Base-by-base conservation (phyloP, 805 yeast genomes). In the Cyberlindnera veronae region DNA sequence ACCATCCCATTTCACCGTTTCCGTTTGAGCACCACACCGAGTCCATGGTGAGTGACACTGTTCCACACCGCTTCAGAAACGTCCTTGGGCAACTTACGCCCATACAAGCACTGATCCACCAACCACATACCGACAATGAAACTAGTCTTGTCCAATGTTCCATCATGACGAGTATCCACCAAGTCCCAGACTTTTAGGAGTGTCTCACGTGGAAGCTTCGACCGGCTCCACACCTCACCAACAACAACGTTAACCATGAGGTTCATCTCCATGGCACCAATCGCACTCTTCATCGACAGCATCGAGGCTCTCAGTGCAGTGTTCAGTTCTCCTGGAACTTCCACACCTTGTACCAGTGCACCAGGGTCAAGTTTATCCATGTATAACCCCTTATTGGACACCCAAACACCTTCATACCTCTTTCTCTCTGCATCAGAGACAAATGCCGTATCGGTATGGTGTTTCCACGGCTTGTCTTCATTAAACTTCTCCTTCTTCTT, bases 111-210 rank as follows among this genome's bases (percentile, higher is more conserved):
- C 63, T 93, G 99, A 61, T 93, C 99, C 2, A 93, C 90, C 5
- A 90, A 63, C 99, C 99, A 93, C 84, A 86, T 90, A 0, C 99
- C 99, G n/a, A 90, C 91, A 23, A 91, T 66, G 54, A 93, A 93
- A 48, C 90, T 91, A 27, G 79, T 81, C 46, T 86, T 76, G 50
- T 81, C 83, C 39, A 93, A 66, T 1, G 85, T 76, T 0, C 95
- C 95, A 58, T 84, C 93, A 33, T 67, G 61, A 49, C 79, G 60
- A 40, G 64, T 71, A 57, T 76, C 87, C 5, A 90, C 91, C 52
- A 83, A 68, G 34, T 78, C 75, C 88, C 88, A 87, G 21, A 81
- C 80, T 35, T 76, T 73, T 18, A 65, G 68, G 23, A 85, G 59
- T 0, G 77, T 71, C 20, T 80, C 84, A 14, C 64, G 69, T 2